Evolutionary conservation across 352 stramenopile genomes (phyloP), one percentile per base, ranked within the genome.

Genomic region (Phytophthora chlamydospora): DNA sequence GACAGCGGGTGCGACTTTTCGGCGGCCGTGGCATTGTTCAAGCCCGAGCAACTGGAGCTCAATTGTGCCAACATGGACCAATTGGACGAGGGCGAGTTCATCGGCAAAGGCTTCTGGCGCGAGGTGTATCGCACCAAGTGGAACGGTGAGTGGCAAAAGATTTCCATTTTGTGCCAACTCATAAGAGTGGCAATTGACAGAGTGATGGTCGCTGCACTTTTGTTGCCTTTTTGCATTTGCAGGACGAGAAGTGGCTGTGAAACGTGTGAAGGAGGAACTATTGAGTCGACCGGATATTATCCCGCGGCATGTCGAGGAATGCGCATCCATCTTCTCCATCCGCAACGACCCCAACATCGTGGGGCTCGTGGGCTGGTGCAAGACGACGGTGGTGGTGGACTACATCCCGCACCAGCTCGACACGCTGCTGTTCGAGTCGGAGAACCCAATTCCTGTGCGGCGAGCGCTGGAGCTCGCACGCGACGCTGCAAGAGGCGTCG

Each of bases 271-370:
- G 40, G 63, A 85, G 14, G 63, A 83, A 11, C 54, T 90, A 3
- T 32, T 88, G 6, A 66, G 75, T 46, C 80, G 82, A 6, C 61
- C 62, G 0, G 76, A 90, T 21, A 92, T 92, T n/a, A 66, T 92
- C 16, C 67, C 76, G 16, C 80, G 83, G 4, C 83, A 92, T 35
- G 80, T 92, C 14, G 79, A 92, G 58, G 83, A 92, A 48, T 84
- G 79, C 0, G 77, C 79, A 0, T 70, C 79, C 9, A 89, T 90
- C 49, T 92, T 89, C 21, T 73, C 74, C 13, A 83, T 92, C 42
- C 79, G 81, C 29, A 75, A 90, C 24, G 77, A 78, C 14, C 78
- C 79, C 2, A 90, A 92, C 52, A 90, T 92, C 39, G 83, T 90
- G 5, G 69, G 64, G 27, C 75, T 92, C 12, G 62, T 92, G 13